Evolutionary conservation across 345 rosid species (phyloP).

Genomic region (Salix caprea): DNA sequence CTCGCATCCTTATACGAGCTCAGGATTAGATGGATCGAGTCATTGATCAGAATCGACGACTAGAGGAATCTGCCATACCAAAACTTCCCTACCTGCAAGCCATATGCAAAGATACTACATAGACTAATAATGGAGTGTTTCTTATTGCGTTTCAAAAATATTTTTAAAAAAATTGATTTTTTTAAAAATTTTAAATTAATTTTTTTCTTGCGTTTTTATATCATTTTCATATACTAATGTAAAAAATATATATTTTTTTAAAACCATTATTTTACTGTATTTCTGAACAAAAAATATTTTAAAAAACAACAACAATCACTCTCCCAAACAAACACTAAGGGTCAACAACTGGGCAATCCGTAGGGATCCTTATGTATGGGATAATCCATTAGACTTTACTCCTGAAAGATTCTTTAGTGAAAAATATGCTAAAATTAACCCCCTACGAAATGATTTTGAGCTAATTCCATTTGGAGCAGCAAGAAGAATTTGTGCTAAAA

Average conservation of each 20-base stretch:
- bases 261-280: too few species aligned
- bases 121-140: too few species aligned
- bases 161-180: too few species aligned
- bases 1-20: conserved; percentile 36
- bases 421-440: not conserved
- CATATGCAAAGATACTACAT: conserved; percentile 54
- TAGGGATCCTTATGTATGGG: conserved; percentile 1
- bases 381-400: conserved; percentile 33
- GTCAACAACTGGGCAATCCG: conserved; percentile 30
- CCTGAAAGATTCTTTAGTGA: conserved; percentile 44
- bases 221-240: too few species aligned
- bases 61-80: conserved; percentile 43
- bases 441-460: conserved; percentile 29
- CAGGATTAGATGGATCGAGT: conserved; percentile 44
- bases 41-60: conserved; percentile 23
- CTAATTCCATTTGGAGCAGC: conserved; percentile 53
- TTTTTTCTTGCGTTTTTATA: too few species aligned
- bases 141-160: accelerated
- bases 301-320: too few species aligned
- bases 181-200: too few species aligned
- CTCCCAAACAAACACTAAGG: not conserved
- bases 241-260: too few species aligned
- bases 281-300: too few species aligned
- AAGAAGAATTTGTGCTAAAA: conserved; percentile 42
- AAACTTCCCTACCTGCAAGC: conserved; percentile 49